Evolutionary conservation across 257 asterid genomes (phyloP), one percentile per base, ranked within the genome.

Genomic region (Verbena officinalis): DNA sequence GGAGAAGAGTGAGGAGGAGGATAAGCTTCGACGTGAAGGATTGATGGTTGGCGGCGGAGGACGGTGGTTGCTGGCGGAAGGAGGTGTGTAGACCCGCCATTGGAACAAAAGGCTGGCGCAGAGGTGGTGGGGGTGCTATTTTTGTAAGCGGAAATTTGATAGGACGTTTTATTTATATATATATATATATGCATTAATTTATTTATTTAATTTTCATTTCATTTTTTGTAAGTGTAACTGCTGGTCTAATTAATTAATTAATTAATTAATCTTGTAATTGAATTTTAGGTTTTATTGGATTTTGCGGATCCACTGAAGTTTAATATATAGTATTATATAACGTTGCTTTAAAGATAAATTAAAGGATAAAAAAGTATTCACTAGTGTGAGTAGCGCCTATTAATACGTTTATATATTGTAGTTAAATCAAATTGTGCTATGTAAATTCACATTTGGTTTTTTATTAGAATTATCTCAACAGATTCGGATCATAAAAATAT

Each of bases 11-110:
- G 15, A 91, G 86, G 19, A 86, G 80, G 51, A 84, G 77, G 21
- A 91, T 59, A 8, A 86, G 78, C 67, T 73, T 81, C 14, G 78
- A 72, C 9, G 71, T 20, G 76, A 78, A 81, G 68, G 79, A 65
- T 7, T 70, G 75, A 62, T 72, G 71, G 78, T 24, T 62, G 67
- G 64, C 48, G 60, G 88, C 68, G 80, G 83, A 62, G 67, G 85
- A 83, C 22, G 80, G 68, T 14, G 76, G 85, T 56, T 73, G 85
- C 12, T 65, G 73, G 8, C 87, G 86, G 46, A 78, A 87, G n/a
- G 80, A 49, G 52, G 83, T 5, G 76, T 73, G 79, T 36, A 76
- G 86, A 80, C 95, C 96, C 82, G 87, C 91, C 96, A 88, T 88
- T 68, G 70, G 54, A 38, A 52, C 44, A 62, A 59, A 62, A 62